Evolutionary conservation across 2,329 filamentous ascomycete genomes (phyloP), one percentile per base, ranked within the genome.

Genomic region (Albifimbria verrucaria): DNA sequence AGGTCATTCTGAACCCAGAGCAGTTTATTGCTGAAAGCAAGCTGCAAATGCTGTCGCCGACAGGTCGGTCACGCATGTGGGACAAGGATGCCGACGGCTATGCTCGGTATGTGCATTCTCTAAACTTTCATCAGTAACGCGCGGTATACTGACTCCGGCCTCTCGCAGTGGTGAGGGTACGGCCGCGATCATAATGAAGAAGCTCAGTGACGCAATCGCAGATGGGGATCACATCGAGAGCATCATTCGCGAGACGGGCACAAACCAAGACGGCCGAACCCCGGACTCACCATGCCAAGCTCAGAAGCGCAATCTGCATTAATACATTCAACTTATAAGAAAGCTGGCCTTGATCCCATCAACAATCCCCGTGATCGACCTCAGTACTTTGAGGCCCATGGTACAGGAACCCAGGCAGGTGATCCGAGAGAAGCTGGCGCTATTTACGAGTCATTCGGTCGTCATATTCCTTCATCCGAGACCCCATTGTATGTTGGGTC

Each of bases 61-160:
- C 59, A 1, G 67, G 70, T 7, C 57, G 63, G 11, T 70, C 60
- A 46, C 63, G 62, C 7, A 73, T 72, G 63, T 77, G 70, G 64
- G 72, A 76, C 54, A 64, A 61, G 4, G 62, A 62, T 4, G 80
- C 76, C 0, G 66, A 80, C 56, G 79, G 78, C 1, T 81, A 81
- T 57, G 77, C 68, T 6, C 71, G 79, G 0, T 79, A 77, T 15
- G 80, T n/a, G n/a, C n/a, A 82, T 25, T 50, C 20, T 48, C 42
- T 36, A 45, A 45, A 18, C 42, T 36, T 36, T n/a, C 28, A 36
- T n/a, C 28, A 36, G 28, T 36, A 36, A n/a, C 28, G 28, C 10
- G n/a, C 10, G 28, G 10, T 36, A 36, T 36, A 45, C 20, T n/a
- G 21, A 45, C 42, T 45, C 42, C 42, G 79, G 78, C 2, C 59